Conservation (phyloP, 2,329 filamentous ascomycete species). For the Cercospora brassicicola region DNA sequence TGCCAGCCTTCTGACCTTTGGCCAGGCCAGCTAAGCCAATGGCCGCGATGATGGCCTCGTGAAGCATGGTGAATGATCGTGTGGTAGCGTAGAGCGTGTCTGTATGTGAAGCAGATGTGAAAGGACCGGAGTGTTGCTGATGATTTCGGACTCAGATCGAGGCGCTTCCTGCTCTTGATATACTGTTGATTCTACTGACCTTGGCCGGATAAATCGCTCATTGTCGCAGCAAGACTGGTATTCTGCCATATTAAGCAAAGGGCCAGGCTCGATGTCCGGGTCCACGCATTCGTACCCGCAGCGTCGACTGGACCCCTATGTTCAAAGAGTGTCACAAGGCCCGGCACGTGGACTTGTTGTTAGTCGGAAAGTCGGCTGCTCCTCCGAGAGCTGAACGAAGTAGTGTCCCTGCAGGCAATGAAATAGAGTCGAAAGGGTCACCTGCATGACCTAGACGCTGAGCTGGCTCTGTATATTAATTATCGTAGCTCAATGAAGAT, state of each 20-base stretch:
- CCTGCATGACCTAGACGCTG: background rate
- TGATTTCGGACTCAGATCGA: background rate
- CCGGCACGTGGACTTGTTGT: no score
- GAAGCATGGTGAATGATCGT: background rate
- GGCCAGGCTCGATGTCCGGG: background rate
- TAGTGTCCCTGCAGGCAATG: background rate
- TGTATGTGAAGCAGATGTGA: background rate
- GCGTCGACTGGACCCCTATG: background rate
- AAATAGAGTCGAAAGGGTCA: background rate
- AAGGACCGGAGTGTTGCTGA: background rate
- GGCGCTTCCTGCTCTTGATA: background rate
- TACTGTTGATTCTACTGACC: background rate
- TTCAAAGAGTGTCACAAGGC: no score
- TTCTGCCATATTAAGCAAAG: background rate
- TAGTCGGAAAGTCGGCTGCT: no score
- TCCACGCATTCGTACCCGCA: background rate
- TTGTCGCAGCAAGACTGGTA: background rate
- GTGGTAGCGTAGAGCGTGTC: background rate
- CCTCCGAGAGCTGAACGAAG: background rate
- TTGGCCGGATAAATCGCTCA: background rate
- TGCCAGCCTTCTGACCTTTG: conserved; percentile 44
- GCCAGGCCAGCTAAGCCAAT: background rate
- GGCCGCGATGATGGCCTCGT: background rate
- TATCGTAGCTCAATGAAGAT: background rate
- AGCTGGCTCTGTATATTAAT: background rate